Evolutionary conservation across 2,329 filamentous ascomycete genomes (phyloP), one percentile per base, ranked within the genome.

Genomic region (Ophiostoma populinum): DNA sequence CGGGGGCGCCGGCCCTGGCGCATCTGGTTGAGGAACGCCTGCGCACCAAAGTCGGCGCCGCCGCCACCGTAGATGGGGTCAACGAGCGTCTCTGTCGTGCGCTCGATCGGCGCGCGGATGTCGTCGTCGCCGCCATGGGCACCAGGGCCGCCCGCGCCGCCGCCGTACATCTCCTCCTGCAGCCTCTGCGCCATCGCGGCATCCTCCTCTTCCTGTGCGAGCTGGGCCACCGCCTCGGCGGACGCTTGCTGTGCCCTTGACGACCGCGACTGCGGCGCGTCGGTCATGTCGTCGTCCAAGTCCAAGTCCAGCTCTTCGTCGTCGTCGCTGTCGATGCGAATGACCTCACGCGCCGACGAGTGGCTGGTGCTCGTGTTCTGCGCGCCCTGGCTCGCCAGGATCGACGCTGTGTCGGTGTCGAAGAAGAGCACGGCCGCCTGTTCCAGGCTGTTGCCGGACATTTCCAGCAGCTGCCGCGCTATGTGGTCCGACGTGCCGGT

Each of bases 351-450:
- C 32, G 20, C 32, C 29, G 13, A 26, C 37, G 15, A 44, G 37
- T 27, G 43, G 34, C 33, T 22, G 16, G 46, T 30, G 11, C 18
- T 17, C 13, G 13, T 24, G 20, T 27, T 5, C 25, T 15, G 8
- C 24, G 6, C 3, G 21, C 24, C 2, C 12, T 20, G 17, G 33
- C 20, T 10, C 13, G 19, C 12, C 20, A 19, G 11, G 16, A 19
- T 5, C 16, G 20, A 1, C n/a, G 65, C 71, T 42, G 77, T 70
- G 32, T 87, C 85, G 28, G 80, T 90, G 50, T 92, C 83, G 55
- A 83, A 95, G 59, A 75, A 98, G 10, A 95, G 73, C 49, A 82
- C 74, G 47, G 94, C 76, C 18, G 90, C 90, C 49, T 87, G 79
- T 55, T 83, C 75, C 34, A 87, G 62, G 51, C 93, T 78, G 48